Percentiles rank a stretch among this genome's conserved stretches.
These are phyloP conservation scores for Magnusiomyces tetraspermus DNA, from an alignment of 1,139 yeast species.

Conservation along the genomic window DNA sequence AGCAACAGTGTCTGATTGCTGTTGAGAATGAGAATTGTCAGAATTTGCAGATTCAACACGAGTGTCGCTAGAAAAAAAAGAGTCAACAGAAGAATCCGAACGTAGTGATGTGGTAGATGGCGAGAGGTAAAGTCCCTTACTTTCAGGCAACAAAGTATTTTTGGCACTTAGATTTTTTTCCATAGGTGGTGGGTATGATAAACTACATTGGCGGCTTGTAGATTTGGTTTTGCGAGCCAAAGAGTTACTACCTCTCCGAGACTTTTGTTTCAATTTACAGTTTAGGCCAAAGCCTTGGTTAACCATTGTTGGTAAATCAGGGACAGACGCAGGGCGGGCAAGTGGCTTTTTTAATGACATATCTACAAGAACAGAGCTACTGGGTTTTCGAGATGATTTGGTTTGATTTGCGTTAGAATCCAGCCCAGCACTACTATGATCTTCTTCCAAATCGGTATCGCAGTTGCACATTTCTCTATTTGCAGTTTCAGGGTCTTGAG, in stretches of 20 bases:
- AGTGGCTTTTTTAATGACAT: background rate
- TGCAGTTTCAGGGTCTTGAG: background rate
- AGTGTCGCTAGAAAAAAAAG: background rate
- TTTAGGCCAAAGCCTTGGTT: background rate
- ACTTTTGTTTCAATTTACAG: background rate
- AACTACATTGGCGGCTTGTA: too few species aligned
- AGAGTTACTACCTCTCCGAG: background rate
- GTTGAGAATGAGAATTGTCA: background rate
- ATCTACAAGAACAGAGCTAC: background rate
- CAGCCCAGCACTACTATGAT: background rate
- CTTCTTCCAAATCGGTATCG: constrained; percentile 1
- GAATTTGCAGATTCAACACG: background rate
- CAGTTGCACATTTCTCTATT: background rate
- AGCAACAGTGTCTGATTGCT: background rate
- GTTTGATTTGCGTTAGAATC: background rate
- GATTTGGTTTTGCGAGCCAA: too few species aligned
- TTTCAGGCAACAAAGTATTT: background rate
- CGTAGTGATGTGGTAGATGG: background rate
- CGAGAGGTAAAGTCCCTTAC: background rate
- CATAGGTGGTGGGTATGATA: too few species aligned
- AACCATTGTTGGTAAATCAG: background rate
- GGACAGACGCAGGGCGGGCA: background rate
- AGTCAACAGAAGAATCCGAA: background rate
- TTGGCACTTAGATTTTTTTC: too few species aligned
- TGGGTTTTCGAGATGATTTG: too few species aligned